Conservation (phyloP, 2,329 filamentous ascomycete species). For the Talaromyces amestolkiae region DNA sequence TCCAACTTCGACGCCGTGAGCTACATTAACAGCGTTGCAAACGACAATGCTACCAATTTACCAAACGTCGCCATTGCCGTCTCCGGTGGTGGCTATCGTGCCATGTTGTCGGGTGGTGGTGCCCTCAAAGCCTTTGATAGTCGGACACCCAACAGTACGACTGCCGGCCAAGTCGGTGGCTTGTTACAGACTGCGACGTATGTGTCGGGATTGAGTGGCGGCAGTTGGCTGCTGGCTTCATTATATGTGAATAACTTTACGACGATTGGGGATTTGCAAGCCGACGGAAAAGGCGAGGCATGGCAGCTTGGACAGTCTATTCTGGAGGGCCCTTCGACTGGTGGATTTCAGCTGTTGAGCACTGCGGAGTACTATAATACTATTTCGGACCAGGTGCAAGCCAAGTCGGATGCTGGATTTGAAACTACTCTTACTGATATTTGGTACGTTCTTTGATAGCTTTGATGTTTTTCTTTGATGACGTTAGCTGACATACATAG, state of each 20-base stretch:
- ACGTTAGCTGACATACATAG: constrained; percentile 19
- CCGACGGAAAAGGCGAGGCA: constrained; percentile 46
- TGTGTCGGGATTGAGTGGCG: constrained; percentile 75
- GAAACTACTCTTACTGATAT: constrained; percentile 78
- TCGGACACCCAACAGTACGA: constrained; percentile 63
- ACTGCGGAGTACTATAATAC: constrained; percentile 63
- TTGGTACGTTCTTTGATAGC: constrained; percentile 51
- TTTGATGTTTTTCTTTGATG: background rate
- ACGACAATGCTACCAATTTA: constrained; percentile 53
- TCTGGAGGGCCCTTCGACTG: constrained; percentile 54
- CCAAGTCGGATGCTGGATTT: constrained; percentile 64
- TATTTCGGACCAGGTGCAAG: constrained; percentile 56
- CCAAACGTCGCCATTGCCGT: constrained; percentile 73
- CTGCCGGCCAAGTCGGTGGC: constrained; percentile 69
- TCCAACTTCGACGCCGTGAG: constrained; percentile 66
- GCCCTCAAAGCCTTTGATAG: constrained; percentile 75
- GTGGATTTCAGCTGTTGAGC: constrained; percentile 42
- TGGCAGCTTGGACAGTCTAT: constrained; percentile 65
- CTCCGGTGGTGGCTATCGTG: constrained; percentile 82
- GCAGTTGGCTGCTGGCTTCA: constrained; percentile 80
- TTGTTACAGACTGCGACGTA: constrained; percentile 80
- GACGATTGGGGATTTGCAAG: constrained; percentile 57
- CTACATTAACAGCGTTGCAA: constrained; percentile 63
- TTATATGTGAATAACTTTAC: constrained; percentile 77
- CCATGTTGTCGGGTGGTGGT: constrained; percentile 80